Conservation (phyloP, 2,329 filamentous ascomycete species). For the Calonectria multiphialidica region DNA sequence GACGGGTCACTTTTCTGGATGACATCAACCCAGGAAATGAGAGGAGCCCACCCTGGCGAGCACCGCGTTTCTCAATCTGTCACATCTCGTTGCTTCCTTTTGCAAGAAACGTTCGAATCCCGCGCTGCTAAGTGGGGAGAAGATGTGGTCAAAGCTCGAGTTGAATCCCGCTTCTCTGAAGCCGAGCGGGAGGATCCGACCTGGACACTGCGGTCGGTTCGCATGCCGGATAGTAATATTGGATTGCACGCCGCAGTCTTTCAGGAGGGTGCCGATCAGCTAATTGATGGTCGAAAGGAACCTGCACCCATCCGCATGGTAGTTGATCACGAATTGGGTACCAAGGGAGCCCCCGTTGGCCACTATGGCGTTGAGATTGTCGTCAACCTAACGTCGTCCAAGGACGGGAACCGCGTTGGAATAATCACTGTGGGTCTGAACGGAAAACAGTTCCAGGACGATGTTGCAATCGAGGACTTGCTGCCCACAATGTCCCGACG, state of each 20-base stretch:
- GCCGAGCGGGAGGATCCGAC: slow-evolving; percentile 82
- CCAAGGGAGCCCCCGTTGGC: slow-evolving; percentile 74
- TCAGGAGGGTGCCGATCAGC: slow-evolving; percentile 74
- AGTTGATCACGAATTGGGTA: slow-evolving; percentile 77
- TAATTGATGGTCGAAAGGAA: slow-evolving; percentile 73
- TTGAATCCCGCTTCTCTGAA: slow-evolving; percentile 88
- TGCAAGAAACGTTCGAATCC: slow-evolving; percentile 82
- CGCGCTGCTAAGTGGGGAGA: slow-evolving; percentile 83
- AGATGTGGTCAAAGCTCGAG: slow-evolving; percentile 86
- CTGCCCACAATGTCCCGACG: slow-evolving; percentile 80
- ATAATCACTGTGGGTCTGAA: slow-evolving; percentile 72
- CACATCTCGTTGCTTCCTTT: slow-evolving; percentile 76
- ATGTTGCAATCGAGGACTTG: slow-evolving; percentile 79
- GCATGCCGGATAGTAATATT: slow-evolving; percentile 70
- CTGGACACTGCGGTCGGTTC: slow-evolving; percentile 83
- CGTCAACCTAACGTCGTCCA: slow-evolving; percentile 65
- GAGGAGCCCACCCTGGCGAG: slow-evolving; percentile 62
- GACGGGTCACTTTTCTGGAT: slow-evolving; percentile 77
- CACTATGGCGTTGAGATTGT: slow-evolving; percentile 80
- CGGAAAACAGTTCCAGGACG: slow-evolving; percentile 79
- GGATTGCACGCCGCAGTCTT: slow-evolving; percentile 77
- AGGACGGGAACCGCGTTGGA: slow-evolving; percentile 63
- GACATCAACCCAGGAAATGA: slow-evolving; percentile 72
- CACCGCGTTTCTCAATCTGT: slow-evolving; percentile 57
- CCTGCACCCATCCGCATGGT: slow-evolving; percentile 79